Percentiles rank a stretch among this genome's conserved stretches.
These are phyloP conservation scores for Calocybe gangraenosa DNA, from an alignment of 768 basidiomycete species.

Conservation along the genomic window DNA sequence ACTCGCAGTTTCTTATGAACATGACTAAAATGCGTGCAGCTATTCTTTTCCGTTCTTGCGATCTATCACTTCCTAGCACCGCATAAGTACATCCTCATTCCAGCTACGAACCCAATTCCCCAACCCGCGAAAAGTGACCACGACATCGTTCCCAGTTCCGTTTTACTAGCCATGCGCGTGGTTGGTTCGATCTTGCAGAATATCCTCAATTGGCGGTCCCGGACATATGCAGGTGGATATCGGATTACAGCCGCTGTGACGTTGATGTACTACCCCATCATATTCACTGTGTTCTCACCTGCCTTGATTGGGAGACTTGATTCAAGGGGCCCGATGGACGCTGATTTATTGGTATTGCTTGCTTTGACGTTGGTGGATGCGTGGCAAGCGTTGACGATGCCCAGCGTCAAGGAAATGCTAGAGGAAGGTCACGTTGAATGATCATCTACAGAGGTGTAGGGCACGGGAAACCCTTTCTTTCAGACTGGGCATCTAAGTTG, in stretches of 20 bases:
- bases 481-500: too few relatives aligned
- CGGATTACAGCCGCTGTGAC: slow-evolving; percentile 6
- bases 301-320: slow-evolving; percentile 3
- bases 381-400: slow-evolving; percentile 10
- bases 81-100: slow-evolving; percentile 4
- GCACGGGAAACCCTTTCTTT: too few relatives aligned
- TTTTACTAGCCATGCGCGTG: slow-evolving; percentile 3
- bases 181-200: slow-evolving; percentile 18
- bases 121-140: background rate
- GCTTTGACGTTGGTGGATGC: background rate
- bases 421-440: slow-evolving; percentile 10
- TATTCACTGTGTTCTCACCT: slow-evolving; percentile 3
- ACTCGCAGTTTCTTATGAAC: background rate
- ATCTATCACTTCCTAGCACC: slow-evolving; percentile 4
- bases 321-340: background rate
- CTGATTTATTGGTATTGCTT: background rate
- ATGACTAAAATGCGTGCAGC: background rate
- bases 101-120: background rate
- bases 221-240: slow-evolving; percentile 20
- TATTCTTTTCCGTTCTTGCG: slow-evolving; percentile 5
- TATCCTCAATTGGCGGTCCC: slow-evolving; percentile 19
- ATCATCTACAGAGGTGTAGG: too few relatives aligned
- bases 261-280: background rate
- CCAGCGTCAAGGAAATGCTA: background rate
- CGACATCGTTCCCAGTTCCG: background rate